A percentile compares a stretch with the other conserved stretches of the same genome.
Evolutionary conservation across 805 yeast genomes (phyloP).

Genomic region (Priceomyces melissophilus): DNA sequence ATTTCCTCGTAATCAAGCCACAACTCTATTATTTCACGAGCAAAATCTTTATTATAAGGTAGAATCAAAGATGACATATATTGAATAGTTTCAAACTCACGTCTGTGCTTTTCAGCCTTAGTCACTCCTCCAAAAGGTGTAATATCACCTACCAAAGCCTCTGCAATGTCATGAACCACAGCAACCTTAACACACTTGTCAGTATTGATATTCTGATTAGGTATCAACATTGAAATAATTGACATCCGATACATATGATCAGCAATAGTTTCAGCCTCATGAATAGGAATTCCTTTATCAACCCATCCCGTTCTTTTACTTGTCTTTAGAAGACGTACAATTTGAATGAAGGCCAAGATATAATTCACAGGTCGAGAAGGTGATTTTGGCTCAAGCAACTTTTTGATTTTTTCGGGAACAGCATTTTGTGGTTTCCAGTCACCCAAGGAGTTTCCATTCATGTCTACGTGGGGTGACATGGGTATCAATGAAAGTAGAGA

Average conservation of each 20-base stretch:
- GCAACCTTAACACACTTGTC: conserved; percentile 81
- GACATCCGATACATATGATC: conserved; percentile 98
- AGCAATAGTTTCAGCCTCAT: conserved; percentile 67
- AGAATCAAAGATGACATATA: conserved; percentile 59
- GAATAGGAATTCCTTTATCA: conserved; percentile 52
- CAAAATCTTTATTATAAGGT: conserved; percentile 62
- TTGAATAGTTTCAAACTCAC: conserved; percentile 72
- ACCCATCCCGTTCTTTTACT: conserved; percentile 95
- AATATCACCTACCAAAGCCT: conserved; percentile 89
- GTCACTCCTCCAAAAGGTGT: conserved; percentile 70
- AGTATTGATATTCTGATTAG: conserved; percentile 50
- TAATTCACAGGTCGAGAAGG: conserved; percentile 37
- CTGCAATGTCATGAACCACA: conserved; percentile 91
- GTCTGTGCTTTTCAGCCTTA: conserved; percentile 77
- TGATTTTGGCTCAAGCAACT: conserved; percentile 7
- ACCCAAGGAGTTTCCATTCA: background rate
- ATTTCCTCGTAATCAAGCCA: conserved; percentile 92
- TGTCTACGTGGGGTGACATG: conserved; percentile 1
- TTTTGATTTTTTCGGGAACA: conserved; percentile 16
- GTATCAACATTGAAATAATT: conserved; percentile 68
- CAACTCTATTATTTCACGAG: conserved; percentile 60
- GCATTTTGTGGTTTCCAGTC: conserved; percentile 55
- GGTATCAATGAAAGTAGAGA: too few relatives aligned
- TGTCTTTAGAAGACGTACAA: conserved; percentile 67
- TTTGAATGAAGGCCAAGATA: conserved; percentile 57